A percentile compares a stretch with the other conserved stretches of the same genome.
phyloP scores from a whole-genome alignment of 2,329 filamentous ascomycete genomes.

The Pseudogymnoascus sp. region DNA sequence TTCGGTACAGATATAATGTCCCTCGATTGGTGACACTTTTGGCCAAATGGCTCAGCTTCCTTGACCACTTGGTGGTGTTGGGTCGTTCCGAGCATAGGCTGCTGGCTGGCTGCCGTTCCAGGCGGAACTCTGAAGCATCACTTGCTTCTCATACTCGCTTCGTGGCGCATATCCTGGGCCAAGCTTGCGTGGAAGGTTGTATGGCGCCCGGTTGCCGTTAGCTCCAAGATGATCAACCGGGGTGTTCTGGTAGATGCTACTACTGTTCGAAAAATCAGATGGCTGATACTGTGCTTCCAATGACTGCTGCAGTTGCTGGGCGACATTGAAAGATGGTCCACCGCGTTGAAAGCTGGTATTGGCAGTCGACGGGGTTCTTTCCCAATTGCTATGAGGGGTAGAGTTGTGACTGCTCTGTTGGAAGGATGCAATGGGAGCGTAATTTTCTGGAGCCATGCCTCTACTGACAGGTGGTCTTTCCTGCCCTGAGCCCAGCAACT shows the following conservation, averaged over 20 bases:
- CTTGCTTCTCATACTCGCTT: conserved; percentile 21
- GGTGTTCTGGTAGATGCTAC: conserved; percentile 45
- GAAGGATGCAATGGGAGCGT: neutral
- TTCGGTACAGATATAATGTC: conserved; percentile 1
- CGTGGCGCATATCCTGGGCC: conserved; percentile 17
- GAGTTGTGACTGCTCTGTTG: conserved; percentile 18
- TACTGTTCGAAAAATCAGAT: conserved; percentile 40
- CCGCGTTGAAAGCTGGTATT: conserved; percentile 23
- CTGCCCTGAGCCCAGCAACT: conserved; percentile 15
- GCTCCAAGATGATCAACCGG: conserved; percentile 23
- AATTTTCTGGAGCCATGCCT: neutral
- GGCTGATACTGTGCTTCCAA: conserved; percentile 22
- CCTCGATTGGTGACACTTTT: neutral
- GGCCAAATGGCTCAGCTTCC: conserved; percentile 32
- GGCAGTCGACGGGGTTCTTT: conserved; percentile 24
- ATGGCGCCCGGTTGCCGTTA: neutral
- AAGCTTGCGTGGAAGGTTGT: neutral
- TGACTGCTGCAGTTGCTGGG: conserved; percentile 17
- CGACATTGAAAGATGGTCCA: neutral
- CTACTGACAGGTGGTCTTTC: neutral
- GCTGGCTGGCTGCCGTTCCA: conserved; percentile 21
- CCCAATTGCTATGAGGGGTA: neutral
- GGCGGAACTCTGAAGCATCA: conserved; percentile 28
- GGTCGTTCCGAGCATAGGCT: conserved; percentile 29
- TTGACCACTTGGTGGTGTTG: conserved; percentile 42